Base-by-base conservation (phyloP, 139 green algal genomes). In the Trebouxia sp. region DNA sequence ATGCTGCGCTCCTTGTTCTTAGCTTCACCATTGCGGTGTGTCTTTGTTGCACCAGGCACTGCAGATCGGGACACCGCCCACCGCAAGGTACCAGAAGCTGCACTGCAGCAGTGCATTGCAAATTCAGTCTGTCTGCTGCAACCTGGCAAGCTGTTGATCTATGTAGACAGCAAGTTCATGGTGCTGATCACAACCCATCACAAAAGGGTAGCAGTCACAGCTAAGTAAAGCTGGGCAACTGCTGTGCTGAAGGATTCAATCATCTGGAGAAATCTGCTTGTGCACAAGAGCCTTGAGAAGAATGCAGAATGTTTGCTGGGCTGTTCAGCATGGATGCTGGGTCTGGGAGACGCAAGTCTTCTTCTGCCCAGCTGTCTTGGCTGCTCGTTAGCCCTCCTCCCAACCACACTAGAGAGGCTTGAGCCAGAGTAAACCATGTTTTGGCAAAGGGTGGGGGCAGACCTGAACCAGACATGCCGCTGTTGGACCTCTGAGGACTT, bases 391-490 rank as follows among this genome's bases (percentile, higher is more conserved):
- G n/a, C n/a, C n/a, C n/a, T n/a, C n/a, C n/a, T n/a, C n/a, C n/a
- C n/a, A n/a, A n/a, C n/a, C n/a, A 30, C 15, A 28, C 32, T n/a
- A 28, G 1, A 32, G 30, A 0, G 20, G 11, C 32, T 43, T 47
- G 20, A n/a, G 35, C 11, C 20, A 17, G 6, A 75, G 37, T 6
- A 1, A 14, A 17, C 17, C 8, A 51, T 0, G 28, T 22, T 38
- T 12, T 15, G 41, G 11, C 5, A 12, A 14, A 28, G 26, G 37
- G 2, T 9, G n/a, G 32, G 5, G 8, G 6, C 50, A 7, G 30
- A 80, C 75, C 75, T 76, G 78, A 56, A 83, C 78, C 78, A 83
- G 42, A 83, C 47, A 41, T 77, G 65, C 65, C 78, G 78, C 55
- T 75, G 32, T 22, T 30, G 41, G 47, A 50, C 66, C 37, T 50